These are phyloP conservation scores for Isoetes taiwanensis DNA, from an alignment of 75 land plant genomes.

Conservation along the genomic window DNA sequence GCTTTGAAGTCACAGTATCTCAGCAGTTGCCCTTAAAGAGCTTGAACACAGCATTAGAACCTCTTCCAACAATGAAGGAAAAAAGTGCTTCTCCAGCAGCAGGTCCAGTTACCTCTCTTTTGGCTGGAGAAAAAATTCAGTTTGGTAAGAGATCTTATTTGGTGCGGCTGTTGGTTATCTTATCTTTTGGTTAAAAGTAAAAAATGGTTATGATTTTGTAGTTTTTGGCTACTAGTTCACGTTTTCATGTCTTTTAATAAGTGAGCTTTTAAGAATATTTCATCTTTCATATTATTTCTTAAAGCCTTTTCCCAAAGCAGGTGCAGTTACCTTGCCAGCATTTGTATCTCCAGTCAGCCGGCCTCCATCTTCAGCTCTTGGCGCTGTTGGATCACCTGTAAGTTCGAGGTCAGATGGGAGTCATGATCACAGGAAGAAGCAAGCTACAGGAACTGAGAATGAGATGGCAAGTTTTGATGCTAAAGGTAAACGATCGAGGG, in stretches of 20 bases:
- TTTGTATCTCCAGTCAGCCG: constrained; percentile 42
- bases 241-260: background rate
- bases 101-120: constrained; percentile 66
- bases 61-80: constrained; percentile 30
- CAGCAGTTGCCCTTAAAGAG: constrained; percentile 30
- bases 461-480: constrained; percentile 26
- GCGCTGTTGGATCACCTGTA: constrained; percentile 36
- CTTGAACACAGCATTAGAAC: constrained; percentile 27
- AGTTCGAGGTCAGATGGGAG: constrained; percentile 27
- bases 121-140: constrained; percentile 91
- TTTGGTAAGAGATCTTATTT: constrained; percentile 86
- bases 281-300: background rate
- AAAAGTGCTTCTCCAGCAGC: constrained; percentile 38
- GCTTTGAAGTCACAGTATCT: constrained; percentile 36
- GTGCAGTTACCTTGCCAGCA: constrained; percentile 88
- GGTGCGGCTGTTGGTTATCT: constrained; percentile 3
- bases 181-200: background rate
- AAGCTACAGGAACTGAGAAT: constrained; percentile 24
- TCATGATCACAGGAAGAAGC: constrained; percentile 16
- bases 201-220: background rate
- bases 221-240: background rate
- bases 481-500: constrained; percentile 16
- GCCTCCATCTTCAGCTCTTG: constrained; percentile 22
- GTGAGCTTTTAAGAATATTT: background rate
- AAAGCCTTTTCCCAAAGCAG: constrained; percentile 18